Base-by-base conservation (phyloP, 2,329 filamentous ascomycete species). In the Chaetomium sp. region DNA sequence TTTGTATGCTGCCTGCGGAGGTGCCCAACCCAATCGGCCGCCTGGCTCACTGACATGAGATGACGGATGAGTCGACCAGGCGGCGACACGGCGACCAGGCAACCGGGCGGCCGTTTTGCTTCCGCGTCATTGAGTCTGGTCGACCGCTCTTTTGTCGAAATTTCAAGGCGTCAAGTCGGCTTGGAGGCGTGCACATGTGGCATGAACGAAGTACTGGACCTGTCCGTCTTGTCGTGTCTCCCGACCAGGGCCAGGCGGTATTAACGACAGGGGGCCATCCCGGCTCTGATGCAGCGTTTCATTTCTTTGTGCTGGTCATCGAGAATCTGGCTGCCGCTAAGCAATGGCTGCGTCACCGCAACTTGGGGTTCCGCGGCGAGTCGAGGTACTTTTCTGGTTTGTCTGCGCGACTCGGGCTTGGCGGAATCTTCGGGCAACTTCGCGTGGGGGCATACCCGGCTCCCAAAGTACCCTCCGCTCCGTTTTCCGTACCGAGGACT, bases 341-440 rank as follows among this genome's bases (percentile, higher is more conserved):
- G 70, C 42, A 10, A 23, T 65, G 64, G 64, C 71, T 72, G 70
- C 71, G 71, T 72, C 70, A 72, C 71, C 71, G 71, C 71, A 72
- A 71, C 62, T 72, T 70, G 54, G 42, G 50, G 61, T 19, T 61
- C 56, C 58, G 45, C 35, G 31, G 21, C 31, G 13, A 49, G 60
- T 66, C 53, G 13, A 53, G 35, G 60, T 69, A 71, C 70, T 45
- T 68, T 33, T 33, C 42, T 55, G 60, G 21, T 51, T 56, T 21
- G 8, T 19, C 45, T 38, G 56, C 53, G 45, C 13, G 57, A 71
- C 69, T 53, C 68, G 42, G 21, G 7, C 60, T 64, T 66, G 64
- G 68, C 63, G 60, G 23, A 31, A 42, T 1, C 21, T 47, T 57
- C 21, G 54, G 62, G 66, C 67, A 55, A 25, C 54, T 19, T 16